Conservation (phyloP, 2,329 filamentous ascomycete genomes). For the Stagonosporopsis cucurbitacearum region DNA sequence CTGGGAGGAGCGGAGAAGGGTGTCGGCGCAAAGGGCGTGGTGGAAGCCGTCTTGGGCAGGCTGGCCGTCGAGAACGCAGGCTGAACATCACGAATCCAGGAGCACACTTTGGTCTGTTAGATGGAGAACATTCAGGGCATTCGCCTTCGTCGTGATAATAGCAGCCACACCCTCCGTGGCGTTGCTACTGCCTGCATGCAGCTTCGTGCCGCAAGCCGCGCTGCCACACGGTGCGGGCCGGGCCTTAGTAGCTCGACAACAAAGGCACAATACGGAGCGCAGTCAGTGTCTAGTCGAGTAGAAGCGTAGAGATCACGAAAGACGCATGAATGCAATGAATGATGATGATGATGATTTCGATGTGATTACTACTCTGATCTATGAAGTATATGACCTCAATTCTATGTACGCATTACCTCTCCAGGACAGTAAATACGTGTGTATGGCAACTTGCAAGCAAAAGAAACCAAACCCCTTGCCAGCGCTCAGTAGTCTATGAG, state of each 20-base stretch:
- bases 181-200: neutral
- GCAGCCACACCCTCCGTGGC: neutral
- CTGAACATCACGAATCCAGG: constrained; percentile 8
- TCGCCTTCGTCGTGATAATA: neutral
- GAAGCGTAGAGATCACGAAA: neutral
- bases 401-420: constrained; percentile 23
- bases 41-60: constrained; percentile 39
- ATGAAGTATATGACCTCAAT: constrained; percentile 8
- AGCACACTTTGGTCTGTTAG: neutral
- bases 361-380: constrained; percentile 9
- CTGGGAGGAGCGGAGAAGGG: constrained; percentile 55
- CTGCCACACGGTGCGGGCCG: constrained; percentile 1
- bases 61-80: constrained; percentile 36
- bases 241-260: neutral
- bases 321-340: neutral
- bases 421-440: constrained; percentile 18
- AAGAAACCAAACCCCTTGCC: neutral
- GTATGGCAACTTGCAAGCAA: too few relatives aligned
- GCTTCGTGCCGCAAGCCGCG: neutral
- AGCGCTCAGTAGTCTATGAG: constrained; percentile 12
- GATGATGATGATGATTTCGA: neutral
- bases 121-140: neutral
- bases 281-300: neutral
- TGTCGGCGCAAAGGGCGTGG: constrained; percentile 40
- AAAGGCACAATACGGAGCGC: neutral